Evolutionary conservation across 345 rosid genomes (phyloP).

Genomic region (Conringia planisiliqua): DNA sequence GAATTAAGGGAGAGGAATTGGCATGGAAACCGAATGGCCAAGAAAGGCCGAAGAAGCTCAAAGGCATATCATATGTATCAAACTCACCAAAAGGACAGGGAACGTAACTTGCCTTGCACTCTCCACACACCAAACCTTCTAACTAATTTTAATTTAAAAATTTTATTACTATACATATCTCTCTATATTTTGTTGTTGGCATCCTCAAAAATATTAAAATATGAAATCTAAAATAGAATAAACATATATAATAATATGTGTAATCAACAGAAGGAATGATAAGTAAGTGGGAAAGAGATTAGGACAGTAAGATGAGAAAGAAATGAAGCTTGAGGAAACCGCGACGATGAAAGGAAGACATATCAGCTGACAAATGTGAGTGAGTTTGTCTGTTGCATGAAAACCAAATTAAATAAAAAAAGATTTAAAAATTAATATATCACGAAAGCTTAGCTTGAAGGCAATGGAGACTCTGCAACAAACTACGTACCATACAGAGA

Average conservation of each 20-base stretch:
- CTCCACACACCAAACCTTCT: constrained; percentile 1
- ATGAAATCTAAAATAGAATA: not conserved
- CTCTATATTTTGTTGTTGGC: not conserved
- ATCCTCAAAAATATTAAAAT: not conserved
- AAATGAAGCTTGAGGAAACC: constrained; percentile 23
- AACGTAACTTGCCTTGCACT: constrained; percentile 14
- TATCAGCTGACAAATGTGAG: constrained; percentile 1
- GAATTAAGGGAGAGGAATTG: not conserved
- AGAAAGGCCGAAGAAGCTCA: not conserved
- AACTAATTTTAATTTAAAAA: not conserved
- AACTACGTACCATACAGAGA: constrained; percentile 43
- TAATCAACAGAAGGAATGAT: not conserved
- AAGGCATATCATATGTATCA: not conserved
- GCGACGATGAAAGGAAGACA: constrained; percentile 30
- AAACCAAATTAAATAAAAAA: not conserved
- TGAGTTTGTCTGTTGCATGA: constrained; percentile 20
- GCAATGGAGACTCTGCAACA: constrained; percentile 96
- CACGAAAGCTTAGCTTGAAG: constrained; percentile 79
- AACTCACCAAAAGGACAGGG: not conserved
- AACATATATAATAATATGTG: not conserved
- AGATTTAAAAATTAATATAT: not conserved
- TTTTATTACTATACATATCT: no score
- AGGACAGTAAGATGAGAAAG: not conserved
- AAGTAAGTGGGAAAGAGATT: not conserved
- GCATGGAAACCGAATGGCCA: not conserved